Percentiles rank a stretch among this genome's conserved stretches.
Evolutionary conservation across 192 early-diverging fungal species (phyloP).

Genomic region (Physocladia obscura): DNA sequence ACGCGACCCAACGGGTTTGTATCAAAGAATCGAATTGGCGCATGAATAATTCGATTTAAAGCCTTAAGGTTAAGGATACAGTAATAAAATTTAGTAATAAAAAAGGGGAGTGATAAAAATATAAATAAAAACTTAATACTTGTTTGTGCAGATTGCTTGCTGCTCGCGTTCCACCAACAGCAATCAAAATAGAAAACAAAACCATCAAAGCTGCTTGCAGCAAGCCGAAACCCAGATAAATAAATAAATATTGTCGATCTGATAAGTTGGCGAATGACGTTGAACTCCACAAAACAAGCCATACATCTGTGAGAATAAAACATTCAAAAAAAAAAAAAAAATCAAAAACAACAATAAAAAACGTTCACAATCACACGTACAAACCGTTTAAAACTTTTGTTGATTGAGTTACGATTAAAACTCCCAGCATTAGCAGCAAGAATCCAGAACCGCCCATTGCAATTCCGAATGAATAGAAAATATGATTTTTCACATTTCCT

Average conservation of each 20-base stretch:
- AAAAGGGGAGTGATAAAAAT: no score
- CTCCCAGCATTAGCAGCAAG: conserved; percentile 1
- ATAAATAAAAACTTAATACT: conserved; percentile 59
- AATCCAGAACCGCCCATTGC: conserved; percentile 29
- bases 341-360: conserved; percentile 25
- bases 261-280: conserved; percentile 38
- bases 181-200: conserved; percentile 44
- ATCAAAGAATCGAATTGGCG: conserved; percentile 77
- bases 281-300: conserved; percentile 39
- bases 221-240: conserved; percentile 31
- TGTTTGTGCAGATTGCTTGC: conserved; percentile 63
- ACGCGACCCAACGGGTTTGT: conserved; percentile 74
- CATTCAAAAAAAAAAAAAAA: conserved; percentile 49
- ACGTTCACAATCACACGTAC: conserved; percentile 26
- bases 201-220: conserved; percentile 32
- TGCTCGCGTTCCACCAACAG: conserved; percentile 49
- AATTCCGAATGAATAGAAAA: conserved; percentile 25
- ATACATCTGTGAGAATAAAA: conserved; percentile 49
- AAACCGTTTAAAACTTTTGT: conserved; percentile 44
- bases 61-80: no score
- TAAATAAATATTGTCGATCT: conserved; percentile 26
- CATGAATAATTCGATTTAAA: conserved; percentile 62
- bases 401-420: conserved; percentile 43
- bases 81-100: no score
- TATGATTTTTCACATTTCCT: conserved; percentile 47